phyloP scores from a whole-genome alignment of 192 early-diverging fungal species.

The Endogone sp. region DNA sequence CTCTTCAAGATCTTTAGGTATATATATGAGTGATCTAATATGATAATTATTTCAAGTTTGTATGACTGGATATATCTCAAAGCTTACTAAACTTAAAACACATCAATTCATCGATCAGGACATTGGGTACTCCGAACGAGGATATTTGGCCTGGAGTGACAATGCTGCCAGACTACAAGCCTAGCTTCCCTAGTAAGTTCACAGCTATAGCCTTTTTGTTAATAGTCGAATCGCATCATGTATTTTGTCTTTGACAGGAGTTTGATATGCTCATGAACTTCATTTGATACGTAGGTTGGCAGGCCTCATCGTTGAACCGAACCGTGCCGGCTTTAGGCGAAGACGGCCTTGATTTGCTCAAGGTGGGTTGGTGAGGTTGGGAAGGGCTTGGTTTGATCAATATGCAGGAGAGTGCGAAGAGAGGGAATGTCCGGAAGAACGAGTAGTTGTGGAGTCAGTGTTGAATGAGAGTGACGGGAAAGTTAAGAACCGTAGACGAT shows the following conservation, averaged over 20 bases:
- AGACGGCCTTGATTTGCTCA: not conserved
- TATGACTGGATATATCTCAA: no score
- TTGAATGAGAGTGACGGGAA: no score
- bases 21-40: no score
- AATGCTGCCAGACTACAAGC: slow-evolving; percentile 40
- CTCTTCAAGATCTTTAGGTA: slow-evolving; percentile 51
- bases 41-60: not conserved
- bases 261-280: not conserved
- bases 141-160: slow-evolving; percentile 55
- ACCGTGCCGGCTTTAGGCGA: not conserved
- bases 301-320: not conserved
- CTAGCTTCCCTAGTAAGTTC: slow-evolving; percentile 40
- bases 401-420: no score
- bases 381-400: no score
- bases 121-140: slow-evolving; percentile 73
- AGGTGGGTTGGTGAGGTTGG: no score
- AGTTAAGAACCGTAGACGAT: no score
- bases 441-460: no score
- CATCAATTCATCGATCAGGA: slow-evolving; percentile 12
- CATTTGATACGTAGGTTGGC: slow-evolving; percentile 18
- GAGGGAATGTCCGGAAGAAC: no score
- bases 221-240: not conserved
- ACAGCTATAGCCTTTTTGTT: not conserved
- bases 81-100: no score
- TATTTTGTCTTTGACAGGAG: no score